Conservation (phyloP, 225 moss, liverwort and hornwort species). For the Neckera pumila region DNA sequence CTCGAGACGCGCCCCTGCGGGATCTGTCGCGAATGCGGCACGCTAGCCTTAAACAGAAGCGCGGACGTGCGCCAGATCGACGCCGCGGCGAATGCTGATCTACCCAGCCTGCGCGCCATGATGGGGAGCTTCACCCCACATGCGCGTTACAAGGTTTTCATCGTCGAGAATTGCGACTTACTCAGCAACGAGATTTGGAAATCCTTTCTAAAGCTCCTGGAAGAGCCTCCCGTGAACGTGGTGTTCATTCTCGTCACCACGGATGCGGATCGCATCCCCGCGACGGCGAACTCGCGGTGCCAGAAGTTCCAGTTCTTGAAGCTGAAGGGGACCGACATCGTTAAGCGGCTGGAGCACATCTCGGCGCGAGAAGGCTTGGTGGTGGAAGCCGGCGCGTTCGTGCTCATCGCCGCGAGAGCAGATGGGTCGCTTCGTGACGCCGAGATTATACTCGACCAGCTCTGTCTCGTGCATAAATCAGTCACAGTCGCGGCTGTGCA, state of each 20-base stretch:
- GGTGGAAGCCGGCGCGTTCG: constrained; percentile 48
- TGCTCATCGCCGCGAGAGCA: constrained; percentile 55
- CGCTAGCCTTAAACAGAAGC: constrained; percentile 22
- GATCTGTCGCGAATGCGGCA: constrained; percentile 53
- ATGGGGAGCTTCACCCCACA: constrained; percentile 54
- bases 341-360: constrained; percentile 41
- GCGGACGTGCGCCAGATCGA: constrained; percentile 67
- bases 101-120: constrained; percentile 42
- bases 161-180: constrained; percentile 73
- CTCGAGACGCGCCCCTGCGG: constrained; percentile 53
- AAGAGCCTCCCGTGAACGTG: constrained; percentile 68
- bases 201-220: constrained; percentile 66
- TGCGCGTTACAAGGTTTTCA: constrained; percentile 58
- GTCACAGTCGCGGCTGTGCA: constrained; percentile 59
- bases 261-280: constrained; percentile 66
- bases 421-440: constrained; percentile 93
- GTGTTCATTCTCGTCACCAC: constrained; percentile 85
- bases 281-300: constrained; percentile 59
- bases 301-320: constrained; percentile 82
- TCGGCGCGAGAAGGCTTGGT: constrained; percentile 46
- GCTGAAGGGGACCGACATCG: constrained; percentile 64
- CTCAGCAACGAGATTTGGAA: constrained; percentile 68
- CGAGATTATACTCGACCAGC: constrained; percentile 72
- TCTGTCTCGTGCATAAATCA: constrained; percentile 63
- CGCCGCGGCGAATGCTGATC: constrained; percentile 40